Evolutionary conservation across 2,329 filamentous ascomycete genomes (phyloP), one percentile per base, ranked within the genome.

Genomic region (Bipolaris victoriae): DNA sequence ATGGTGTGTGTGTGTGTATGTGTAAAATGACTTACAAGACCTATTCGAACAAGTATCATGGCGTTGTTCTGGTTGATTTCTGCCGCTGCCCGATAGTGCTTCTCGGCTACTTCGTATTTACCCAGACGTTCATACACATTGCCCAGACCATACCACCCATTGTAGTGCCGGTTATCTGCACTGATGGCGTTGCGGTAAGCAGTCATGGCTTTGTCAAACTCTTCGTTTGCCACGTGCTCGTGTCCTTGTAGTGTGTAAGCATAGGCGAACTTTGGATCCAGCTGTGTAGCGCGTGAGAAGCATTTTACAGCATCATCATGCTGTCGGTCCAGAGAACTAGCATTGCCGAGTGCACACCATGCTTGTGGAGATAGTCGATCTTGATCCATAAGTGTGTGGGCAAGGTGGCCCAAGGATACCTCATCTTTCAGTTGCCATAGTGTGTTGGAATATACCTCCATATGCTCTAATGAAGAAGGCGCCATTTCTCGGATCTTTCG

Each of bases 361-460:
- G 95, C 92, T 76, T 99, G 90, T 1, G 95, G 94, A 0, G 93
- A 94, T 63, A 95, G 83, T 79, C 93, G 95, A 58, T 92, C 90
- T 15, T 90, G 82, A 63, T 97, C 94, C 49, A 96, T 85, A 39
- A 98, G 83, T 69, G 96, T 91, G 70, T 98, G 94, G 0, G 94
- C 92, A 26, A 99, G 83, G 77, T 95, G 96, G 0, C 94, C 93
- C 20, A 99, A 83, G 60, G 97, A 91, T 0, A 92, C 90, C 71
- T 97, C 94, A 62, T 90, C 89, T 77, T 96, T 97, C 61, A 97
- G 80, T 76, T 97, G 93, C 95, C 96, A 99, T n/a, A 99, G 83
- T n/a, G 96, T 89, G 0, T 95, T 99, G 13, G 94, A 98, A 78
- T 97, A 99, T 35, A 98, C 88, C 73, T 99, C 95, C 93, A 98